Evolutionary conservation across 2,329 filamentous ascomycete genomes (phyloP).

Genomic region (Epichloe baconii): DNA sequence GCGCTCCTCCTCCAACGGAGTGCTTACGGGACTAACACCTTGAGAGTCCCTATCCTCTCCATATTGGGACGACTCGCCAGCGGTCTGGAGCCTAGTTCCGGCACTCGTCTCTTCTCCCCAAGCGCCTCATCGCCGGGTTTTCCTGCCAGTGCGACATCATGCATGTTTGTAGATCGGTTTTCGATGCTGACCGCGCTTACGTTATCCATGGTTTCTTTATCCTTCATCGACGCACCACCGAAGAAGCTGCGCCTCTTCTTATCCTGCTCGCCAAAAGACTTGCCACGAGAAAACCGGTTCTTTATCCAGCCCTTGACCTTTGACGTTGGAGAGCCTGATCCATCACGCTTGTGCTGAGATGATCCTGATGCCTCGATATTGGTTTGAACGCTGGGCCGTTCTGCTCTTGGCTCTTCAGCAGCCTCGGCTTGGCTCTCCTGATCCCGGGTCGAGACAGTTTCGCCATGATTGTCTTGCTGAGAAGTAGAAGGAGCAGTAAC

Average conservation of each 20-base stretch:
- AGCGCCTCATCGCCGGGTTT: constrained; percentile 12
- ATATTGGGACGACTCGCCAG: constrained; percentile 10
- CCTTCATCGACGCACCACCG: constrained; percentile 35
- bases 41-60: constrained; percentile 16
- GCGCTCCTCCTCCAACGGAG: constrained; percentile 31
- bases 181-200: constrained; percentile 32
- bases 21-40: constrained; percentile 25
- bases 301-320: constrained; percentile 44
- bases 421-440: constrained; percentile 4
- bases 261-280: constrained; percentile 24
- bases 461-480: constrained; percentile 6
- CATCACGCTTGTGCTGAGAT: constrained; percentile 7
- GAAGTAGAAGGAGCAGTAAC: not conserved
- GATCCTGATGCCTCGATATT: constrained; percentile 5
- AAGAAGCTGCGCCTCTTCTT: constrained; percentile 31
- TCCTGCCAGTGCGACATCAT: constrained; percentile 34
- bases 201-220: constrained; percentile 29
- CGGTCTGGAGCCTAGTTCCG: not conserved
- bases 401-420: not conserved
- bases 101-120: not conserved
- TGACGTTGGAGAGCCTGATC: constrained; percentile 20
- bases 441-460: constrained; percentile 2
- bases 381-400: not conserved
- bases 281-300: constrained; percentile 34
- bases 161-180: constrained; percentile 28